A percentile compares a stretch with the other conserved stretches of the same genome.
Conservation (phyloP, 176 grass and related monocot genomes). For the sorghum (Sorghum bicolor) region DNA sequence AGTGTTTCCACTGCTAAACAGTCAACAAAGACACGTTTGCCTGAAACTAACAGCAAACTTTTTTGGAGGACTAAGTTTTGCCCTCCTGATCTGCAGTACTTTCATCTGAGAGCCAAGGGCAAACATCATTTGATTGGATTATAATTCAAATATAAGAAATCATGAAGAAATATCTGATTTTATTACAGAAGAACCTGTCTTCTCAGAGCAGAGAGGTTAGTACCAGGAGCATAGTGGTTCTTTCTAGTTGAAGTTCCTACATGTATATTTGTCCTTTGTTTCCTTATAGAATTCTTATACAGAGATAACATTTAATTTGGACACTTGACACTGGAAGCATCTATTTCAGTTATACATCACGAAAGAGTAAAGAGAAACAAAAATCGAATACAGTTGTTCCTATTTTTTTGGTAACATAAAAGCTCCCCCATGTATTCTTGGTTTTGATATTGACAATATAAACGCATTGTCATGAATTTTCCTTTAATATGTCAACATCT, state of each 20-base stretch:
- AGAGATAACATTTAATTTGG: conserved; percentile 6
- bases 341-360: not conserved
- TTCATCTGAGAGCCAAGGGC: not conserved
- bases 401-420: not conserved
- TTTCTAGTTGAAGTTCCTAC: not conserved
- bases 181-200: not conserved
- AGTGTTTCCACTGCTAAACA: not conserved
- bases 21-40: not conserved
- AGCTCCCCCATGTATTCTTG: not conserved
- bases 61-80: not conserved
- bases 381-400: not conserved
- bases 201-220: conserved; percentile 3
- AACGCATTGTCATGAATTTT: not conserved
- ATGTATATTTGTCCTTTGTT: not conserved
- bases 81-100: conserved; percentile 1
- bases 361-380: not conserved
- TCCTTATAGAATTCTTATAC: not conserved
- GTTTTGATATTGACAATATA: not conserved
- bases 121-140: not conserved
- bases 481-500: not conserved
- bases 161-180: not conserved
- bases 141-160: not conserved
- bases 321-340: not conserved
- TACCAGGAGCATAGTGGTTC: not conserved
- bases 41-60: not conserved